Base-by-base conservation (phyloP, 2,329 filamentous ascomycete genomes). In the Chaetomiaceae sp. region DNA sequence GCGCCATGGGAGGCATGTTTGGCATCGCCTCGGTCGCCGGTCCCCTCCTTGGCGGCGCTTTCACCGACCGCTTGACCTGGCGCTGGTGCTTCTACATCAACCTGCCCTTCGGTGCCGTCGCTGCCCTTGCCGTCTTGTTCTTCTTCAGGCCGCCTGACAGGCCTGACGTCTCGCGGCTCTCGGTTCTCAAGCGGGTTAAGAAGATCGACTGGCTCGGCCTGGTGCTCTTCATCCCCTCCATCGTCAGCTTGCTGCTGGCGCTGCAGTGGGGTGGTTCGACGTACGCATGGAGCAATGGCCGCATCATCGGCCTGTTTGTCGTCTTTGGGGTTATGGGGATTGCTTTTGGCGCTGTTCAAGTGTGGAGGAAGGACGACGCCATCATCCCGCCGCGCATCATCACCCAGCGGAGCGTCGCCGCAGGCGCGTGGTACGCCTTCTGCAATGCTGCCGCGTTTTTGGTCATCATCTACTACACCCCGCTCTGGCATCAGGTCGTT, bases 221-320 rank as follows among this genome's bases (percentile, higher is more conserved):
- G 2, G 62, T 64, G 27, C 64, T 78, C 47, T 73, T 81, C 62
- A 69, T 79, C 29, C 75, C 78, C 0, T 72, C 72, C 43, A 70
- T 80, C 47, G 63, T 81, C 56, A 75, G 73, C 59, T 70, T 81
- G 3, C 66, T 82, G 5, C 71, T 83, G 2, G 79, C 77, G 5
- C 67, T 82, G 23, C 74, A 81, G 57, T 82, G 76, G 74, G 80
- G 78, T 15, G 80, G 80, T 15, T 65, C 71, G 38, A 62, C 71
- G 9, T 76, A 76, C 51, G 47, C 77, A 5, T 82, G 79, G 79
- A 68, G 61, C 50, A 71, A 69, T 64, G 63, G 70, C n/a, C 69
- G 65, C 37, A 71, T 80, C 53, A 74, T 81, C 33, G 76, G 72
- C 3, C 68, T 81, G 7, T 72, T 81, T 36, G 68, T 73, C 8